Conservation (phyloP, 2,329 filamentous ascomycete genomes). For the Arthrobotrys musiformis region DNA sequence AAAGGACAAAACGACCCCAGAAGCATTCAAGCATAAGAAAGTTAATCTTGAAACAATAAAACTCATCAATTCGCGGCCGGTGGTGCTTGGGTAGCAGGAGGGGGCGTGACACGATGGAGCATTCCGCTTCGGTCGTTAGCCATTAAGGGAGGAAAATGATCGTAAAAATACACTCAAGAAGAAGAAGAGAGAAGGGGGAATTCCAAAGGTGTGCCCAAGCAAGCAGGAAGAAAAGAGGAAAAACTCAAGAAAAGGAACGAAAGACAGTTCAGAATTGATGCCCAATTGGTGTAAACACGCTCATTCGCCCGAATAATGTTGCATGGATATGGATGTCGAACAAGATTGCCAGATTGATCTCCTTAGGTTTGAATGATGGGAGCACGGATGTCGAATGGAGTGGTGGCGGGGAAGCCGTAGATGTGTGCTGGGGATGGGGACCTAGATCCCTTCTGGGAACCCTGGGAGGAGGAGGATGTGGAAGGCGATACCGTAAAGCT, state of each 20-base stretch:
- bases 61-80: conserved; percentile 23
- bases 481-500: conserved; percentile 13
- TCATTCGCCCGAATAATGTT: conserved; percentile 17
- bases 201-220: conserved; percentile 6
- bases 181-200: conserved; percentile 38
- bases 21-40: conserved; percentile 48
- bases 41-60: conserved; percentile 40
- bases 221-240: conserved; percentile 25
- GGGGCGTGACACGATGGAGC: conserved; percentile 37
- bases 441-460: conserved; percentile 43
- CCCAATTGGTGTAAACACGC: conserved; percentile 31
- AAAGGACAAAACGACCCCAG: conserved; percentile 19
- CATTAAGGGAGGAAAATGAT: conserved; percentile 49
- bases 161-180: conserved; percentile 56
- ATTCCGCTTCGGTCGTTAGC: conserved; percentile 46
- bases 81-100: conserved; percentile 15
- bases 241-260: conserved; percentile 28
- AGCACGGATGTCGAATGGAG: conserved; percentile 40
- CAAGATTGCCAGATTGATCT: conserved; percentile 18
- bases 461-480: conserved; percentile 34
- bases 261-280: conserved; percentile 27
- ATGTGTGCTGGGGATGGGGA: conserved; percentile 49
- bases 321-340: conserved; percentile 14
- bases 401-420: conserved; percentile 41
- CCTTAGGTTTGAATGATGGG: conserved; percentile 48